phyloP scores from a whole-genome alignment of 2,329 filamentous ascomycete species.

The Chaetomiaceae sp. region DNA sequence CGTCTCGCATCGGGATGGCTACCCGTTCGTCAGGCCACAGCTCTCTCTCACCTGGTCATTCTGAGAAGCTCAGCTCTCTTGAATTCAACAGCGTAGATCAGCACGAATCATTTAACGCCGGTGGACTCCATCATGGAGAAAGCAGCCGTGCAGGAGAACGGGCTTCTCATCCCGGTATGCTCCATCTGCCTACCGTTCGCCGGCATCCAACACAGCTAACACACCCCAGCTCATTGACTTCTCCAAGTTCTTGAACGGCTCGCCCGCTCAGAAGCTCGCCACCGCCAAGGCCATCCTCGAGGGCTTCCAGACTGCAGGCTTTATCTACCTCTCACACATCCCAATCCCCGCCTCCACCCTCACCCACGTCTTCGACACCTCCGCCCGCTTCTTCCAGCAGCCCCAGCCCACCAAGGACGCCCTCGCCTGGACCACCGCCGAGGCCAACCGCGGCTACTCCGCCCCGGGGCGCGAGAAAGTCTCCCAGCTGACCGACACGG shows the following conservation, averaged over 20 bases:
- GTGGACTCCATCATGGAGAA: slow-evolving; percentile 29
- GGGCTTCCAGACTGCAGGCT: slow-evolving; percentile 80
- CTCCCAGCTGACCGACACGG: slow-evolving; percentile 46
- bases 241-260: slow-evolving; percentile 61
- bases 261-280: slow-evolving; percentile 50
- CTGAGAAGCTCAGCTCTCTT: too few relatives aligned
- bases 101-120: not conserved
- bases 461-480: slow-evolving; percentile 66
- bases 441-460: slow-evolving; percentile 69
- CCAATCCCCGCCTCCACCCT: slow-evolving; percentile 58
- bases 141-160: slow-evolving; percentile 27
- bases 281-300: slow-evolving; percentile 67
- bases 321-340: slow-evolving; percentile 82
- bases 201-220: slow-evolving; percentile 11
- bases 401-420: slow-evolving; percentile 56
- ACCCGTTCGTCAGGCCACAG: too few relatives aligned
- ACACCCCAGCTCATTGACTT: slow-evolving; percentile 69
- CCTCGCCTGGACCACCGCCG: slow-evolving; percentile 64
- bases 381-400: slow-evolving; percentile 65
- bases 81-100: too few relatives aligned
- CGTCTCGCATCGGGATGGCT: too few relatives aligned
- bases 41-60: too few relatives aligned
- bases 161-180: slow-evolving; percentile 27
- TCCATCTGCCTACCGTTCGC: not conserved
- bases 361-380: slow-evolving; percentile 57